Evolutionary conservation across 129 eudicot species (phyloP).

Genomic region (Pulicaria dysenterica): DNA sequence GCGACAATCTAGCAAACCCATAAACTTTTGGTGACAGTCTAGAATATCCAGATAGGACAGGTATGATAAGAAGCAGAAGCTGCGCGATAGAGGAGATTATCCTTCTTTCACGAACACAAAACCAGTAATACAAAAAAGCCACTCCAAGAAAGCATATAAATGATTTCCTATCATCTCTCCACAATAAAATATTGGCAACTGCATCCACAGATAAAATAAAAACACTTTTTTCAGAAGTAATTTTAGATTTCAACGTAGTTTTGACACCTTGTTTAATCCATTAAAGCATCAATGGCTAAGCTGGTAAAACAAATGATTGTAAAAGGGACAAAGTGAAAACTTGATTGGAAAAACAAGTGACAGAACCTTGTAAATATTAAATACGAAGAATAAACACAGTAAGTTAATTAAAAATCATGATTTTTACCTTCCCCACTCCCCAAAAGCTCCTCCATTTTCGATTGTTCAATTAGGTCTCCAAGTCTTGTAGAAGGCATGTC

Average conservation of each 20-base stretch:
- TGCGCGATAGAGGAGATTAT: slow-evolving; percentile 69
- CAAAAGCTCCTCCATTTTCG: slow-evolving; percentile 67
- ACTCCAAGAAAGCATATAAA: slow-evolving; percentile 61
- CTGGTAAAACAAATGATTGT: background rate
- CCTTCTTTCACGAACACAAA: slow-evolving; percentile 69
- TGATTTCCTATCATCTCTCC: slow-evolving; percentile 90
- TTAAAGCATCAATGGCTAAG: background rate
- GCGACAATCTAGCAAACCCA: slow-evolving; percentile 53
- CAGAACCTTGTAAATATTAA: background rate
- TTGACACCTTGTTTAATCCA: background rate
- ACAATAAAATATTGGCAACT: slow-evolving; percentile 88
- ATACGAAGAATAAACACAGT: background rate
- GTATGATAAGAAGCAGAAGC: slow-evolving; percentile 54
- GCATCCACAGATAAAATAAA: slow-evolving; percentile 36
- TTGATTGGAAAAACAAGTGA: slow-evolving; percentile 8
- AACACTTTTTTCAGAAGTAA: background rate
- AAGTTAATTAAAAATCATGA: background rate
- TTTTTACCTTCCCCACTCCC: slow-evolving; percentile 79
- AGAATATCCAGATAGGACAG: slow-evolving; percentile 48
- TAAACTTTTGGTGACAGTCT: slow-evolving; percentile 53
- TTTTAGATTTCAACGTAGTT: slow-evolving; percentile 7
- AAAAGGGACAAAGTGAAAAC: background rate
- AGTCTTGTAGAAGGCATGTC: slow-evolving; percentile 37
- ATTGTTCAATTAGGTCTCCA: slow-evolving; percentile 42
- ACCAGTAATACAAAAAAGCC: slow-evolving; percentile 67